Evolutionary conservation across 768 basidiomycete genomes (phyloP), one percentile per base, ranked within the genome.

Genomic region (Boletus patriciae): DNA sequence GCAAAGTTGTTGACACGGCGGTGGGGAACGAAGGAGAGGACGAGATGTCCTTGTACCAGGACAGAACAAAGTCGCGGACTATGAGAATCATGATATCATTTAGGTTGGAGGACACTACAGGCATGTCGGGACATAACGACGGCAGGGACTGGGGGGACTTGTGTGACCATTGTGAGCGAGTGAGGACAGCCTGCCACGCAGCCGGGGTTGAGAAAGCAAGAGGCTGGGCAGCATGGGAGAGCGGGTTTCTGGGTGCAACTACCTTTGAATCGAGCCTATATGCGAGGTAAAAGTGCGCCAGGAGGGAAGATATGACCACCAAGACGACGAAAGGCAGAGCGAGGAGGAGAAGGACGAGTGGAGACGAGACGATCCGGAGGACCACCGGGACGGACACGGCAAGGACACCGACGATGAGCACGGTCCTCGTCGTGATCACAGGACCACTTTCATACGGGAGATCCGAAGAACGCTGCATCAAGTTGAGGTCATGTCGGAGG

Each of bases 171-270:
- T 89, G 85, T n/a, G 91, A 91, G 33, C 94, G 85, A 44, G 84
- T 93, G 49, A 91, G 78, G 46, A 92, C 89, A 0, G 88, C 93
- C 66, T 94, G 91, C 94, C 94, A 97, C 33, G 94, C 94, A 54
- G 94, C 92, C 25, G 93, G 92, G 3, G 93, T 93, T 5, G 92
- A 92, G 76, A 97, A 96, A 3, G 84, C 81, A 46, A 94, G 79
- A 0, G 91, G 91, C 36, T 84, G 82, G 18, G 91, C 86, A 0
- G 87, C 84, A 54, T 76, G 73, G 11, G 73, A 71, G n/a, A 86
- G 75, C 42, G 72, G 72, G 41, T 77, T 75, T n/a, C 53, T 61
- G 12, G 61, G 55, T 2, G 60, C 61, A 29, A 73, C 65, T 25
- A 67, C 61, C 33, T 67, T 78, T 9, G 77, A 68, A 68, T 91